Evolutionary conservation across 305 asterid genomes (phyloP).

Genomic region (Andrographis paniculata): DNA sequence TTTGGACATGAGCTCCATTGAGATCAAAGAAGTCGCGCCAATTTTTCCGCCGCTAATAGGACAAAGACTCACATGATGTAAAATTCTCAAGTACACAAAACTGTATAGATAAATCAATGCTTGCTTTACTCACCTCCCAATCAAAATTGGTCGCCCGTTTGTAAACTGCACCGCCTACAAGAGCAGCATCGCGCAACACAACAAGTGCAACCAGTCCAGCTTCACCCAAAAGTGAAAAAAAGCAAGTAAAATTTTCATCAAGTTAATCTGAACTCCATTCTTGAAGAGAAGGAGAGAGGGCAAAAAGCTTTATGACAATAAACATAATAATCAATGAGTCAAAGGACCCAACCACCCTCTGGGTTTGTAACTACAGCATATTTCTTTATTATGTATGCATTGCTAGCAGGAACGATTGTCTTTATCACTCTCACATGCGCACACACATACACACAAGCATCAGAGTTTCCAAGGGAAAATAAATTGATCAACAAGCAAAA

Average conservation of each 20-base stretch:
- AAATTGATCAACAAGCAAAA: not conserved
- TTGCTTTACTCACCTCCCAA: constrained; percentile 52
- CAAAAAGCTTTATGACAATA: not conserved
- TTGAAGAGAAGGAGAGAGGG: not conserved
- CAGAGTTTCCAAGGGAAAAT: not conserved
- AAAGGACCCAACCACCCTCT: too few species aligned
- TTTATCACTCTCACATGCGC: too few species aligned
- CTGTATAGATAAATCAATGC: not conserved
- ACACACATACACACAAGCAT: not conserved
- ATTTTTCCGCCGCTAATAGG: constrained; percentile 49
- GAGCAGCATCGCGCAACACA: constrained; percentile 75
- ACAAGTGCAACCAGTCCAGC: constrained; percentile 83
- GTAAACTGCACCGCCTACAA: constrained; percentile 79
- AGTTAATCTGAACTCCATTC: not conserved
- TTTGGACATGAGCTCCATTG: constrained; percentile 54
- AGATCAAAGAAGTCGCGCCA: constrained; percentile 79
- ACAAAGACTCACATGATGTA: not conserved
- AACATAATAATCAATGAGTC: not conserved
- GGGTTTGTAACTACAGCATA: too few species aligned
- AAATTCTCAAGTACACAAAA: not conserved
- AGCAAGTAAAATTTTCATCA: not conserved
- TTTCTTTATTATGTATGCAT: too few species aligned
- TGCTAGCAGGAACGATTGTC: too few species aligned
- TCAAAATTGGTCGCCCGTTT: constrained; percentile 65
- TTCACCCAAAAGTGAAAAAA: constrained; percentile 21